Base-by-base conservation (phyloP, 768 basidiomycete species). In the Leccinellum rugosiceps region DNA sequence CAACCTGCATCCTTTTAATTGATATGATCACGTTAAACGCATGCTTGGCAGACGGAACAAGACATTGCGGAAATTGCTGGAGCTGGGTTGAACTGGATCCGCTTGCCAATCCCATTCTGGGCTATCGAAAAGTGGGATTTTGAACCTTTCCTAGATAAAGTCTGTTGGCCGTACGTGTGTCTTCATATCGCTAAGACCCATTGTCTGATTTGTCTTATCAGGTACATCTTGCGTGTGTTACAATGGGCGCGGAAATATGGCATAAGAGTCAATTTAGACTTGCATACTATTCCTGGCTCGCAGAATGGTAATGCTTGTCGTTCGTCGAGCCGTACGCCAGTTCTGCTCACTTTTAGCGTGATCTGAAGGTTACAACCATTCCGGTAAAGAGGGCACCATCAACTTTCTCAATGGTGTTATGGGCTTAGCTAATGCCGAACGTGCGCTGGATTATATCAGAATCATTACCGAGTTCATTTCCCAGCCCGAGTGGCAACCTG, bases 241-340 rank as follows among this genome's bases (percentile, higher is more conserved):
- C 79, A 77, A 3, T 97, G 94, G 94, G 86, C 85, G 14, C 79
- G 93, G 50, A 95, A 97, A 72, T 95, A 95, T 68, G 93, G 93
- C 1, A 63, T 95, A n/a, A 80, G 93, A 28, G 83, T 95, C 53
- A 83, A 83, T 65, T 75, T 95, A 13, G 94, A 95, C 74, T 72
- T 92, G 32, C 90, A 92, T 69, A 80, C 88, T 4, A 77, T 86
- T 25, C 92, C 92, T 30, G 92, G 93, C 43, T 84, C 83, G 47
- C 90, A 91, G 65, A 90, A 90, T 68, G 90, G 87, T 78, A 55
- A 8, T 41, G 62, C 56, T 13, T 30, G 30, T 41, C 45, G 10
- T 38, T 34, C 38, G 14, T 51, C 31, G 3, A 28, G 15, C 25
- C 10, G 13, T 31, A 38, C 25, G 15, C 31, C 25, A 23, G 10